Evolutionary conservation across 2,329 filamentous ascomycete species (phyloP), one percentile per base, ranked within the genome.

Genomic region (Colletotrichum sp.): DNA sequence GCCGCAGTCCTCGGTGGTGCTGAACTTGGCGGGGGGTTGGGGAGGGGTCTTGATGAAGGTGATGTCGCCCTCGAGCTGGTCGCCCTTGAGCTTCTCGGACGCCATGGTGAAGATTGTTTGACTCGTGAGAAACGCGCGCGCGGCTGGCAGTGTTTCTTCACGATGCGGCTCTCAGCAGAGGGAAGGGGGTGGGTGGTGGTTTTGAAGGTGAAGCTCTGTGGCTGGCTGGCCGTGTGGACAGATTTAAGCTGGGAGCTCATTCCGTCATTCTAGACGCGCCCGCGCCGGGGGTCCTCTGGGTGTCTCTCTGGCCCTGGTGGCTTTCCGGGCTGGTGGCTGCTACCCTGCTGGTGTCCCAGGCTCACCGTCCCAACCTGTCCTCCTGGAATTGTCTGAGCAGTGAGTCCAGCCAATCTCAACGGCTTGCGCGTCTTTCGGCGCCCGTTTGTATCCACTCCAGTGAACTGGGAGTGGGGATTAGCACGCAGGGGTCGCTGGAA

Each of bases 1-100:
- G 75, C 85, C 85, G 77, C 83, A 85, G 79, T 95, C 93, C 84
- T 94, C 91, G 78, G 90, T 89, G 63, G 90, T 92, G 72, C 93
- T 93, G 81, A 93, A 95, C 78, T 92, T 92, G 79, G 93, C 82
- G 72, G 77, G 80, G 78, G 75, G 33, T 36, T 76, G 76, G 63
- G 84, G 79, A 62, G 85, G 85, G 76, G 85, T 87, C 73, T 83
- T 78, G 76, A 85, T 82, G 77, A 86, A 86, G 78, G 83, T 81
- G 71, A 86, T 84, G 78, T 86, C 83, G 76, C 78, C 80, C 75
- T 82, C 81, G 66, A 78, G 78, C 73, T 78, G 68, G 58, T 73
- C 74, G 70, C 76, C 76, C 61, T 66, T 57, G 66, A 63, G 70
- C 69, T 77, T 76, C 68, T 75, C 70, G 64, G 74, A 66, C 57